Percentiles rank a stretch among this genome's conserved stretches.
Evolutionary conservation across 352 stramenopile genomes (phyloP).

Genomic region (Peronosclerospora sorghi): DNA sequence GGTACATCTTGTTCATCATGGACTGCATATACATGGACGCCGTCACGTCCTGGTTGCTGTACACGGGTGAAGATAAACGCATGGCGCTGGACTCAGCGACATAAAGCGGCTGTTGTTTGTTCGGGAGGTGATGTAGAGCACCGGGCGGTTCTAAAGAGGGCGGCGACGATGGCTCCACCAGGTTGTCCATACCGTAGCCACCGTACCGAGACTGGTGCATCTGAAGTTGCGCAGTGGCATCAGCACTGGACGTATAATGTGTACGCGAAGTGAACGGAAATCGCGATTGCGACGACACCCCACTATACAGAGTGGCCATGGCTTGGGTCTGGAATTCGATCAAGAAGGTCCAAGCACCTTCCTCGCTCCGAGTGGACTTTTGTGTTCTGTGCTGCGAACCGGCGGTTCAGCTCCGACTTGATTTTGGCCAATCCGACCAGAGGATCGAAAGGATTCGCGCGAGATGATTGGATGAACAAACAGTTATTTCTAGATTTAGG

Average conservation of each 20-base stretch:
- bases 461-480: constrained; percentile 2
- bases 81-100: constrained; percentile 12
- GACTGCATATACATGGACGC: constrained; percentile 47
- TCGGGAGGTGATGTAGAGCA: constrained; percentile 26
- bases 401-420: constrained; percentile 14
- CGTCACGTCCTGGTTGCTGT: constrained; percentile 20
- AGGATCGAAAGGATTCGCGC: neutral
- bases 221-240: constrained; percentile 34
- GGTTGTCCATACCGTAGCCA: constrained; percentile 31
- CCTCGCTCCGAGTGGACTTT: constrained; percentile 13
- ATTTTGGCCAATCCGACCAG: constrained; percentile 16
- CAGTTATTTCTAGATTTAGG: too few species aligned
- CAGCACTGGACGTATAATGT: constrained; percentile 49
- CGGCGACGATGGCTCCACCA: constrained; percentile 23
- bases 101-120: constrained; percentile 27
- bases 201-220: constrained; percentile 52
- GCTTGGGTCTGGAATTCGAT: neutral
- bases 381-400: constrained; percentile 9
- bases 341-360: neutral
- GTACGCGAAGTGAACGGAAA: constrained; percentile 53
- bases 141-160: constrained; percentile 24
- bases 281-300: constrained; percentile 35
- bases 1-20: constrained; percentile 54
- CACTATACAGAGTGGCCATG: constrained; percentile 68
- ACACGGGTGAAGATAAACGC: constrained; percentile 16